Base-by-base conservation (phyloP, 164 flowering plant species). In the Cinnamomum micranthum region DNA sequence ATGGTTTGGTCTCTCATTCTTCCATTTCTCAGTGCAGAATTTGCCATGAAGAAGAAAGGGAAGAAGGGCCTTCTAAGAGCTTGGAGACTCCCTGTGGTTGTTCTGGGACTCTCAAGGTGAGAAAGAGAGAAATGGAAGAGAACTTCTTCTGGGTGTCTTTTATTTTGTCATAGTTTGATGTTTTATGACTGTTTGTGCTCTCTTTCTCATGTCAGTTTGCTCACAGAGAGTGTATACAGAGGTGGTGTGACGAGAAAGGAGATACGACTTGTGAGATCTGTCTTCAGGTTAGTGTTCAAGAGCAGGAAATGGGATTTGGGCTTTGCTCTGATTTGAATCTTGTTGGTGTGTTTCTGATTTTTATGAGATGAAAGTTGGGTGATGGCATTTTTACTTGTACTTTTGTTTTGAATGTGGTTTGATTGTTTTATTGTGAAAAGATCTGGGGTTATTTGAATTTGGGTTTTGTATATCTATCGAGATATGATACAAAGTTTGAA, bases 231-330 rank as follows among this genome's bases (percentile, higher is more conserved):
- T 94, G 98, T 76, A 87, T 94, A 78, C 97, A 92, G 86, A 91
- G 92, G 58, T 94, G 98, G 98, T 94, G 98, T 70, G 70, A 89
- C 74, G 96, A 91, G 82, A 94, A 94, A 80, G 98, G 98, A 31
- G 82, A 90, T 78, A 92, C 91, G 24, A 80, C 73, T 41, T 94
- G 97, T 80, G 98, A 94, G 85, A 88, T 94, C n/a, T 94, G 98
- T 79, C 89, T 94, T 60, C 93, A 94, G 98, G 98, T 94, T 62
- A 55, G 79, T 41, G 24, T 74, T 25, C 50, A 12, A 27, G 7
- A 71, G 14, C 6, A 25, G 67, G 24, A 27, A 52, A 27, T 2
- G 67, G 23, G 67, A 25, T 23, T 22, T 64, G 67, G 27, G 67
- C 2, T 14, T 64, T 64, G 64, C 64, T 60, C 11, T 22, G 25